phyloP scores from a whole-genome alignment of 495 filamentous ascomycete species.

The Penicillium atrosanguineum region DNA sequence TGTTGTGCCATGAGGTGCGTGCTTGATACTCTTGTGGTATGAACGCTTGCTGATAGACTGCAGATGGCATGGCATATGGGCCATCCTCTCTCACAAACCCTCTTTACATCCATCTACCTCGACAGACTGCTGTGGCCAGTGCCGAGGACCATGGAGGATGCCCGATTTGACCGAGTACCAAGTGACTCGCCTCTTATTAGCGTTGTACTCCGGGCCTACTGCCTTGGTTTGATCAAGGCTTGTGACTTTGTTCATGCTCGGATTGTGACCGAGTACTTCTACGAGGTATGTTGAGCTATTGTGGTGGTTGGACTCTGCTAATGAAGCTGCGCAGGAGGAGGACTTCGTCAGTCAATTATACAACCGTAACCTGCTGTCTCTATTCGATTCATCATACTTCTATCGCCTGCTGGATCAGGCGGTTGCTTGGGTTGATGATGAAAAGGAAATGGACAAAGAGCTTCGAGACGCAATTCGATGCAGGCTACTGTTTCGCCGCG shows the following conservation, averaged over 20 bases:
- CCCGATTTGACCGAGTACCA: conserved; percentile 58
- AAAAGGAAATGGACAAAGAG: conserved; percentile 45
- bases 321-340: conserved; percentile 65
- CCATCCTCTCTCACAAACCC: conserved; percentile 87
- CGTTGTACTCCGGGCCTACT: conserved; percentile 78
- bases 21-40: background rate
- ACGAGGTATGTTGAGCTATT: conserved; percentile 61
- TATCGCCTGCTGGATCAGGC: conserved; percentile 60
- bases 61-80: conserved; percentile 98
- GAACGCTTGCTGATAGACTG: conserved; percentile 21
- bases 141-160: conserved; percentile 64
- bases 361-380: conserved; percentile 69
- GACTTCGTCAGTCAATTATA: conserved; percentile 93
- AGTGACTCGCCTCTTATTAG: conserved; percentile 53
- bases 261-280: conserved; percentile 76
- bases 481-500: conserved; percentile 62
- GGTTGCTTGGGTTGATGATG: conserved; percentile 48
- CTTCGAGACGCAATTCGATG: conserved; percentile 58
- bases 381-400: conserved; percentile 56
- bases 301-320: background rate
- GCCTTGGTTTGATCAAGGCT: conserved; percentile 76
- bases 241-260: conserved; percentile 76
- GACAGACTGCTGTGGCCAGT: conserved; percentile 75
- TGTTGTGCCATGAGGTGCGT: conserved; percentile 81
- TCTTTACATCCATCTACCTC: conserved; percentile 93